Base-by-base conservation (phyloP, 1,284 basidiomycete species). In the Apiotrichum siamense region DNA sequence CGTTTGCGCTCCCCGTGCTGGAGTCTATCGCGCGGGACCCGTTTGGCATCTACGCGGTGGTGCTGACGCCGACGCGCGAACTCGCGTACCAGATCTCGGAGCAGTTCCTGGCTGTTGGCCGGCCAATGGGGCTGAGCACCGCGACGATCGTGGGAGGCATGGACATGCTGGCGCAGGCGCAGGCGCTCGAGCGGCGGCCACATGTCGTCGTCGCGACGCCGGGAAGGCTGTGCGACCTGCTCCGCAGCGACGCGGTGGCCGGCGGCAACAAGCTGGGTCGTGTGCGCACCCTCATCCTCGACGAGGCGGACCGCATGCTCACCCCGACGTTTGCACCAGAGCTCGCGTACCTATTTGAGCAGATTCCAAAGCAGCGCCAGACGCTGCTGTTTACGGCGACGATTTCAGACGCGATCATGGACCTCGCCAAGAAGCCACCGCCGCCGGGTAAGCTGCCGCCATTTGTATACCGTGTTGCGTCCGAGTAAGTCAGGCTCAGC, bases 321-420 rank as follows among this genome's bases (percentile, higher is more conserved):
- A 91, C 90, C 1, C 79, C 87, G 0, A 93, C 91, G 0, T 99
- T 98, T 67, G 83, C 90, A 4, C 81, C 87, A 0, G 93, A 97
- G 50, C 75, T 99, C 36, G 80, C 83, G 0, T 83, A 86, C 67
- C 72, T 97, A 20, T 93, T 97, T 67, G 76, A 78, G 33, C 78
- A 82, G 32, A 78, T 98, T 18, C 92, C 96, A 0, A 80, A 81
- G 39, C 81, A 91, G 31, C 80, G 96, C 15, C 96, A 98, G 71
- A 98, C 96, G 0, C 88, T 92, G 57, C 80, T 99, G 25, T 98
- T 98, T 73, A 97, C 96, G 0, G 96, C 96, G 0, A 99, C 96
- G 0, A 77, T 96, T 57, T 93, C 90, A 3, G 81, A 86, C 17
- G 83, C 91, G 0, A 90, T 98, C 48, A 88, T 93, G 62, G 79